A percentile compares a stretch with the other conserved stretches of the same genome.
phyloP scores from a whole-genome alignment of 305 asterid species.

The Rubia peregrina region DNA sequence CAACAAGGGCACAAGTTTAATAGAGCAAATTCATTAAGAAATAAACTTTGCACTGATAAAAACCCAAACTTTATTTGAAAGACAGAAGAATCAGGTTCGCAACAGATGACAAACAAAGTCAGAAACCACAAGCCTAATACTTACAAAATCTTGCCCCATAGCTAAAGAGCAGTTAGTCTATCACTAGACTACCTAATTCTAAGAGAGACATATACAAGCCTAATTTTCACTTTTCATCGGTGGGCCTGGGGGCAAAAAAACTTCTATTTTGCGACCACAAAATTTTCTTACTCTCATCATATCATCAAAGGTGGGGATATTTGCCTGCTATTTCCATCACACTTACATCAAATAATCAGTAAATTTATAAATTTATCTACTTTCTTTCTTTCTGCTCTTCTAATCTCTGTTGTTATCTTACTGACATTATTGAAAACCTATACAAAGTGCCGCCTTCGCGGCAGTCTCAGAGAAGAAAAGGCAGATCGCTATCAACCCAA shows the following conservation, averaged over 20 bases:
- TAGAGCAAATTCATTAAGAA: neutral
- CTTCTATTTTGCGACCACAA: too few relatives aligned
- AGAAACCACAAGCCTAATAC: too few relatives aligned
- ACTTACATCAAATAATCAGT: too few relatives aligned
- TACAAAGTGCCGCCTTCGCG: neutral
- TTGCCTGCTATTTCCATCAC: too few relatives aligned
- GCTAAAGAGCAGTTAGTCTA: neutral
- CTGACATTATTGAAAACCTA: neutral
- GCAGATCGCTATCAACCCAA: constrained; percentile 60
- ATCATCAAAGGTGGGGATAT: too few relatives aligned
- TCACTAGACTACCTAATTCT: neutral
- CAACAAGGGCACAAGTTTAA: neutral
- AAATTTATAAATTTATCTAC: too few relatives aligned
- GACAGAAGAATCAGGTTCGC: too few relatives aligned
- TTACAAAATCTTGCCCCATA: neutral
- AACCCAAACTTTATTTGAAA: too few relatives aligned
- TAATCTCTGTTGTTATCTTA: neutral
- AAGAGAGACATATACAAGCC: neutral
- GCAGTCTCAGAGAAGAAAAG: constrained; percentile 22
- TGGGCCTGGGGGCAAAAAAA: neutral
- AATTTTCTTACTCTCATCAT: too few relatives aligned
- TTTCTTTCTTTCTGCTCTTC: neutral
- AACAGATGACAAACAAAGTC: too few relatives aligned
- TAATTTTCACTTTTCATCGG: neutral
- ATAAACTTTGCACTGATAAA: too few relatives aligned